Percentiles rank a stretch among this genome's conserved stretches.
Conservation (phyloP, 306 rosid species). For the Casuarina glauca region DNA sequence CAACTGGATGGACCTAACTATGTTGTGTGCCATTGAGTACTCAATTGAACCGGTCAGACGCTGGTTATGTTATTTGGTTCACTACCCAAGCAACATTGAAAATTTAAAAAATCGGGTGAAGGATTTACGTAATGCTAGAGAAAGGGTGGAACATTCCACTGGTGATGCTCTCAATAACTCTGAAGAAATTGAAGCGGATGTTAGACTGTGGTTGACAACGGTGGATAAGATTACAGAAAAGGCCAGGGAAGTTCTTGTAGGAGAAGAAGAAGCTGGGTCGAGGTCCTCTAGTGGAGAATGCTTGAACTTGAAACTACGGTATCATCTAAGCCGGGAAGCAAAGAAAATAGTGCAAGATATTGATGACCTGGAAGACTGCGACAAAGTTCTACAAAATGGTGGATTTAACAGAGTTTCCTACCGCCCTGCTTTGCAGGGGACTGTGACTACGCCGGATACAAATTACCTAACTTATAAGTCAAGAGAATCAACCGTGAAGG, state of each 20-base stretch:
- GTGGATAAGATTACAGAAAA: neutral
- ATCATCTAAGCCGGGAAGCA: constrained; percentile 22
- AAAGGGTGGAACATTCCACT: too few species aligned
- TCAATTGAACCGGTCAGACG: neutral
- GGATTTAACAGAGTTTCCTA: neutral
- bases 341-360: neutral
- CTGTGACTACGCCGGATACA: rapidly evolving
- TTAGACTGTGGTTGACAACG: neutral
- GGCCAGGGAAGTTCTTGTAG: neutral
- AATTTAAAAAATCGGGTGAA: neutral
- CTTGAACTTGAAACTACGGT: neutral
- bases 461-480: too few species aligned
- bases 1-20: too few species aligned
- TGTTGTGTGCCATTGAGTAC: neutral
- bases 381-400: neutral
- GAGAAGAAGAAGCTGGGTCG: neutral
- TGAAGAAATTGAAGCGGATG: neutral
- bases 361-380: too few species aligned
- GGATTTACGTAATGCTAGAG: neutral
- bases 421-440: neutral
- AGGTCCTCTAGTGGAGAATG: constrained; percentile 13
- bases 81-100: neutral
- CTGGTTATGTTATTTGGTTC: neutral
- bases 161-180: neutral
- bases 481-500: too few species aligned